Conservation (phyloP, 2,329 filamentous ascomycete species). For the Aspergillus cejpii region DNA sequence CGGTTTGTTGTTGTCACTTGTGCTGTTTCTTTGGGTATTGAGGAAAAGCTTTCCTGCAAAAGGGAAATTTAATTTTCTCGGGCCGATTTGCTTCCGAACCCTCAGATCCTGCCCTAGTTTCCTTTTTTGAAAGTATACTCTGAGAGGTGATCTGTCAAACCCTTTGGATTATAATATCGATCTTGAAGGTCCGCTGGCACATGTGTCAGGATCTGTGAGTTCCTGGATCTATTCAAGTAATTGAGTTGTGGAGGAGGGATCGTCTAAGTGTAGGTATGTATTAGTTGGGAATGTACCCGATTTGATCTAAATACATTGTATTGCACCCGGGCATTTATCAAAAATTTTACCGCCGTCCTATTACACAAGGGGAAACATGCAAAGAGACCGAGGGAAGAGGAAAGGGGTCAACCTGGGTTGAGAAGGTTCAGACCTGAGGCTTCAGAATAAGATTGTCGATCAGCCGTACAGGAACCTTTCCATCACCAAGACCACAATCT, state of each 20-base stretch:
- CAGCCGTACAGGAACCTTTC: constrained; percentile 69
- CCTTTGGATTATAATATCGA: too few relatives aligned
- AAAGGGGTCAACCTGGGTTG: neutral
- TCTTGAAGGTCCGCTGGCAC: too few relatives aligned
- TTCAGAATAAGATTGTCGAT: constrained; percentile 86
- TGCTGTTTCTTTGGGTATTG: neutral
- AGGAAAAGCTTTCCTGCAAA: constrained; percentile 13
- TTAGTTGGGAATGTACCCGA: neutral
- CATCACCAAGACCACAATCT: constrained; percentile 62
- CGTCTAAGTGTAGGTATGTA: too few relatives aligned
- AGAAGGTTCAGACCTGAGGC: constrained; percentile 19
- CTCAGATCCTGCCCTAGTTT: constrained; percentile 30
- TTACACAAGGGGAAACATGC: neutral
- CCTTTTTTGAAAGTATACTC: constrained; percentile 13
- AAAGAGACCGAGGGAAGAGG: neutral
- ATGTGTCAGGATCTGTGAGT: neutral
- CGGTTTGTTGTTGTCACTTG: constrained; percentile 3
- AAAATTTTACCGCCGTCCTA: neutral
- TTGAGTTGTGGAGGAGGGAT: too few relatives aligned
- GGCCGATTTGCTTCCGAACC: constrained; percentile 25
- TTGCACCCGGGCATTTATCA: neutral
- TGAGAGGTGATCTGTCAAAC: neutral
- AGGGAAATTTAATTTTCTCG: constrained; percentile 36
- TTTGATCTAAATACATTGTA: neutral
- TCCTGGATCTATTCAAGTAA: neutral